Conservation (phyloP, 2,329 filamentous ascomycete species). For the Claviceps sp. region DNA sequence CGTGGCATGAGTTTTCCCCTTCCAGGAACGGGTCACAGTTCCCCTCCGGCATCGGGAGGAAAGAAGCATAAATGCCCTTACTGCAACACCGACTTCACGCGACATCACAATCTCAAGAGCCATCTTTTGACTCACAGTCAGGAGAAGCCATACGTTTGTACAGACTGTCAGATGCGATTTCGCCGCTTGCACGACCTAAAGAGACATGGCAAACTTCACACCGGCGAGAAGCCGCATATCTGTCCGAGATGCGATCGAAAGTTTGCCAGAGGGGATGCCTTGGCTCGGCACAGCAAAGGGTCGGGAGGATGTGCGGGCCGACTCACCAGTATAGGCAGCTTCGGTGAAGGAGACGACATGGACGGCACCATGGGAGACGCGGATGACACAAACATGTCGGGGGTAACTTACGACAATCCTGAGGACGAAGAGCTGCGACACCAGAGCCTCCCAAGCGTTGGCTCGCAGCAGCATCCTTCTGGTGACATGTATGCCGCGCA, state of each 20-base stretch:
- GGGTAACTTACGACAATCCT: conserved; percentile 40
- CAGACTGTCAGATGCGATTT: conserved; percentile 87
- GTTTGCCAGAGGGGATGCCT: conserved; percentile 87
- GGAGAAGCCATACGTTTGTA: conserved; percentile 92
- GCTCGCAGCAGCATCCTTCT: conserved; percentile 51
- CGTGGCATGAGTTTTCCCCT: conserved; percentile 47
- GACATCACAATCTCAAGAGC: conserved; percentile 94
- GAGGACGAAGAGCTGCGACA: conserved; percentile 52
- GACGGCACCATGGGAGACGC: conserved; percentile 34
- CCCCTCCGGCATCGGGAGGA: conserved; percentile 44
- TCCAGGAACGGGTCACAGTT: conserved; percentile 28
- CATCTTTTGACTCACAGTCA: conserved; percentile 95
- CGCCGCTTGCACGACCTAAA: conserved; percentile 89
- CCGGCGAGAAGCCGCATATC: conserved; percentile 86
- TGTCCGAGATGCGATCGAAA: conserved; percentile 90
- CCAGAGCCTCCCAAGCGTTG: conserved; percentile 61
- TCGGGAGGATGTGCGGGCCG: conserved; percentile 90
- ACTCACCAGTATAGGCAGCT: conserved; percentile 72
- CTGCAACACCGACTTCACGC: conserved; percentile 91
- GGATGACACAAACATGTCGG: conserved; percentile 45
- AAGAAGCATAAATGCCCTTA: conserved; percentile 97
- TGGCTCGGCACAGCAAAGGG: conserved; percentile 90
- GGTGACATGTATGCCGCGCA: conserved; percentile 44
- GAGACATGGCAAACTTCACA: conserved; percentile 90
- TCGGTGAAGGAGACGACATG: conserved; percentile 65